phyloP scores from a whole-genome alignment of 2,329 filamentous ascomycete genomes.

The Lasiodiplodia theobromae region DNA sequence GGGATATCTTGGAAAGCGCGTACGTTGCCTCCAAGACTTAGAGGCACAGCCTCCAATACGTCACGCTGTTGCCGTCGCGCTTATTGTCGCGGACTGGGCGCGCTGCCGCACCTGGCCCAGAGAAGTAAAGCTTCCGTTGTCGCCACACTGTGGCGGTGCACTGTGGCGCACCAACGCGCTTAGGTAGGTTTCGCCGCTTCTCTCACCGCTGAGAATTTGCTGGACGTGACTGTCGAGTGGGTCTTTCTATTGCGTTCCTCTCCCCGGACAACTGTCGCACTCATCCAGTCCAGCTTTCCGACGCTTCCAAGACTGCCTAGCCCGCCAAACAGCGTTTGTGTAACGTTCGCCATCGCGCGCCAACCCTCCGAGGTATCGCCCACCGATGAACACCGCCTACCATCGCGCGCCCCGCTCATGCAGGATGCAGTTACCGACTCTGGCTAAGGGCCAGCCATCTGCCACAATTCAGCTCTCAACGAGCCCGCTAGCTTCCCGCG shows the following conservation, averaged over 20 bases:
- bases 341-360: conserved; percentile 12
- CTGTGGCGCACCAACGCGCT: conserved; percentile 2
- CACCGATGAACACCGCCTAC: conserved; percentile 1
- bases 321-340: background rate
- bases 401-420: conserved; percentile 4
- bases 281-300: background rate
- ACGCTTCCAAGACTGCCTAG: background rate
- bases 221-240: background rate
- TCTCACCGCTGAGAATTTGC: conserved; percentile 18
- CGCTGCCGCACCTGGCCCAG: background rate
- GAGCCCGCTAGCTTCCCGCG: background rate
- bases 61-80: conserved; percentile 20
- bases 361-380: background rate
- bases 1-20: conserved; percentile 7
- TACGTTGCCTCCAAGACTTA: conserved; percentile 9
- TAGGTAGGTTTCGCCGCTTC: conserved; percentile 13
- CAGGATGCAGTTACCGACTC: conserved; percentile 6
- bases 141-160: conserved; percentile 2
- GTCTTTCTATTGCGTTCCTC: background rate
- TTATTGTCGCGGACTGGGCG: background rate
- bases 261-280: background rate
- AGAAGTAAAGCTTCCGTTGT: background rate
- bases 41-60: conserved; percentile 25
- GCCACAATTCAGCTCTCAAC: conserved; percentile 17
- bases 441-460: background rate